These are phyloP conservation scores for Fusarium sp. DNA, from an alignment of 2,329 filamentous ascomycete genomes.

Conservation along the genomic window DNA sequence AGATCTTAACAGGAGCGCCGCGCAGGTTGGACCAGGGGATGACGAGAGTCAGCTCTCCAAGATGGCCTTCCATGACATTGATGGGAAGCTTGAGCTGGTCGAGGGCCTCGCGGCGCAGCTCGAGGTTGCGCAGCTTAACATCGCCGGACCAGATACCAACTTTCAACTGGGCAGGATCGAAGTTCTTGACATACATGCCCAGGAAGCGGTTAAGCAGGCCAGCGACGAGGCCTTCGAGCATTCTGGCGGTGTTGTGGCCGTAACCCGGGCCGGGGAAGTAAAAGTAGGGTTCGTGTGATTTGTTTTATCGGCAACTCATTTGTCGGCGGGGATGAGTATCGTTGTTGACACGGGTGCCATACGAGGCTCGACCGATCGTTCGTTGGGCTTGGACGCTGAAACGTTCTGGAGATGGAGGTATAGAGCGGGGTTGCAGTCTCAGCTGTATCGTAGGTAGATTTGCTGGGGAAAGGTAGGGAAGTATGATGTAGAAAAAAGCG, in stretches of 20 bases:
- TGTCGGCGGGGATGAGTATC: conserved; percentile 36
- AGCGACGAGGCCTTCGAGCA: conserved; percentile 97
- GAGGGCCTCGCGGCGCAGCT: conserved; percentile 93
- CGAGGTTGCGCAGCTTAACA: conserved; percentile 93
- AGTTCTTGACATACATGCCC: conserved; percentile 99
- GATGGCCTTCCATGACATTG: conserved; percentile 95
- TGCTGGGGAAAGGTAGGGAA: conserved; percentile 2
- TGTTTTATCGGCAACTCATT: conserved; percentile 46
- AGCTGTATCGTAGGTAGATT: conserved; percentile 9
- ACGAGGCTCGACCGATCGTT: conserved; percentile 34
- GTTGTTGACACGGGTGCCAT: conserved; percentile 42
- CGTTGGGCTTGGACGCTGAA: conserved; percentile 17
- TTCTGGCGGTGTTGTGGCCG: conserved; percentile 74
- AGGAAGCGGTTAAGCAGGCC: conserved; percentile 98
- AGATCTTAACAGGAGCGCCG: conserved; percentile 93
- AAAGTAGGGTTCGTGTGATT: conserved; percentile 30
- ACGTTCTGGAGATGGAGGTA: background rate
- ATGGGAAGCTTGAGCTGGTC: conserved; percentile 97
- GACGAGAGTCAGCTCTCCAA: conserved; percentile 90
- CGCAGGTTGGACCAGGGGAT: conserved; percentile 99
- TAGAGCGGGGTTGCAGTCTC: conserved; percentile 27
- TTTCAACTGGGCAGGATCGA: conserved; percentile 97
- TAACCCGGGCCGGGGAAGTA: conserved; percentile 77
- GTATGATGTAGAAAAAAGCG: conserved; percentile 16
- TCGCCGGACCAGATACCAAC: conserved; percentile 99